phyloP scores from a whole-genome alignment of 2,329 filamentous ascomycete species.

The Botryotinia narcissicola region DNA sequence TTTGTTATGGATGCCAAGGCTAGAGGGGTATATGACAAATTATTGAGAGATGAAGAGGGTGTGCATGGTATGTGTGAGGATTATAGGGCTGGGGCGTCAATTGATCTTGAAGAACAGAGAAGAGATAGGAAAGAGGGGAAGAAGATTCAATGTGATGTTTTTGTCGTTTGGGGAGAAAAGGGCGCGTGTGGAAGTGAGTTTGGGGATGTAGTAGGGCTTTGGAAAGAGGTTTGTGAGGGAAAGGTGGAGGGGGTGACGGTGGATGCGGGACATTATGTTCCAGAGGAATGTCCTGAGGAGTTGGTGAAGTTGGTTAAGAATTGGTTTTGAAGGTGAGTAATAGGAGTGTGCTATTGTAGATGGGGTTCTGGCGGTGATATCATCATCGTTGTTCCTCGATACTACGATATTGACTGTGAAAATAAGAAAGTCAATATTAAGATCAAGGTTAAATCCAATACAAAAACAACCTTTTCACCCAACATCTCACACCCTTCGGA shows the following conservation, averaged over 20 bases:
- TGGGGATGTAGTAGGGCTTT: conserved; percentile 48
- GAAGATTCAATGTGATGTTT: conserved; percentile 47
- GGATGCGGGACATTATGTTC: conserved; percentile 49
- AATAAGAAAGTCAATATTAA: background rate
- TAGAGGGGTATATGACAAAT: conserved; percentile 25
- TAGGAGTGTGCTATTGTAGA: background rate
- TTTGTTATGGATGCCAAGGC: conserved; percentile 25
- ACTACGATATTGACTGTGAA: background rate
- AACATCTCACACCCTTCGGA: background rate
- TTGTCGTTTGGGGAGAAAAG: conserved; percentile 50
- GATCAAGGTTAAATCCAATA: background rate
- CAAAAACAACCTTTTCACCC: background rate
- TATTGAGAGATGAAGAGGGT: conserved; percentile 39
- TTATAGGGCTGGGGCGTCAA: conserved; percentile 51
- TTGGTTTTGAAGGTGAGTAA: conserved; percentile 37
- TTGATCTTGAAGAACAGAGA: conserved; percentile 52
- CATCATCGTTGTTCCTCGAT: background rate
- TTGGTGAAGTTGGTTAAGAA: conserved; percentile 44
- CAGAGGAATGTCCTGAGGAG: conserved; percentile 51
- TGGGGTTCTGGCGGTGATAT: background rate
- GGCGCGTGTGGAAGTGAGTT: conserved; percentile 51
- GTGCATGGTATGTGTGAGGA: conserved; percentile 55
- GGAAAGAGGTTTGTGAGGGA: conserved; percentile 46
- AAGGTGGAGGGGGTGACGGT: conserved; percentile 45
- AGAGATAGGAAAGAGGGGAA: conserved; percentile 45